These are phyloP conservation scores for Botrytis cinerea DNA, from an alignment of 2,329 filamentous ascomycete species.

Conservation along the genomic window DNA sequence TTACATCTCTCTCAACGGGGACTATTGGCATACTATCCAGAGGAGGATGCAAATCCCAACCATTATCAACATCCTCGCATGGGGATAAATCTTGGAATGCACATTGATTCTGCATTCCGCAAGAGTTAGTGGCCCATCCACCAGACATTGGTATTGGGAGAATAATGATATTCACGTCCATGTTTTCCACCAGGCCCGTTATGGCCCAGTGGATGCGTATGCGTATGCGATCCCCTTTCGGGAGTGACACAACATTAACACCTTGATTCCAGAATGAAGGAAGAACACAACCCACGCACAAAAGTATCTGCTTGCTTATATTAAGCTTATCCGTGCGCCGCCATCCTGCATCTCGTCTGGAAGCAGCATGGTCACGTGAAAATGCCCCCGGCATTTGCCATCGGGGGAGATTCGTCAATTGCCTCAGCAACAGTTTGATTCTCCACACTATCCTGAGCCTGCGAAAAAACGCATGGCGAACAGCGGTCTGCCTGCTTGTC, in stretches of 20 bases:
- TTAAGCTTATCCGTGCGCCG: constrained; percentile 24
- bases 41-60: constrained; percentile 14
- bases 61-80: not conserved
- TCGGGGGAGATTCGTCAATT: constrained; percentile 14
- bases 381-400: not conserved
- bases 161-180: not conserved
- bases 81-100: not conserved
- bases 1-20: constrained; percentile 12
- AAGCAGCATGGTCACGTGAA: constrained; percentile 17
- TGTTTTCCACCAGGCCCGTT: not conserved
- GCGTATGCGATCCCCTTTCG: constrained; percentile 19
- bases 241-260: constrained; percentile 25
- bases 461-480: constrained; percentile 22
- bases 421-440: constrained; percentile 21
- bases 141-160: not conserved
- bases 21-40: not conserved
- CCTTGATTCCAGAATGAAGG: constrained; percentile 15
- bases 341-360: not conserved
- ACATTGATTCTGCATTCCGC: not conserved
- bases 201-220: not conserved
- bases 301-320: constrained; percentile 23
- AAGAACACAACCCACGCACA: constrained; percentile 4
- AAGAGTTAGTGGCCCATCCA: not conserved
- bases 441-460: constrained; percentile 3
- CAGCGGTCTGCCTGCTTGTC: constrained; percentile 24